These are phyloP conservation scores for Monosporascus sp. DNA, from an alignment of 2,329 filamentous ascomycete species.

Conservation along the genomic window DNA sequence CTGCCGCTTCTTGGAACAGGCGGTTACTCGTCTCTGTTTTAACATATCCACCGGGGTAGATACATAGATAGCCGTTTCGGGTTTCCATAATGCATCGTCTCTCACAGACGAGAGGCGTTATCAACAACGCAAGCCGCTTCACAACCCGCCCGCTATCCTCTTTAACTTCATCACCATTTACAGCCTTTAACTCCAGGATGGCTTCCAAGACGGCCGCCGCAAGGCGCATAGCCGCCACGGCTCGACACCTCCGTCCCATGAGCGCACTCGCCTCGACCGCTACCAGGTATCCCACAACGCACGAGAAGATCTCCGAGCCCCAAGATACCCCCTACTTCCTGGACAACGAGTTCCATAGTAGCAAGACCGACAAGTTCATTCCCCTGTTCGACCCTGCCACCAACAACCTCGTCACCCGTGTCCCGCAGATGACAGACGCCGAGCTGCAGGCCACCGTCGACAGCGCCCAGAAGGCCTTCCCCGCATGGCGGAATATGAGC, in stretches of 20 bases:
- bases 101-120: conserved; percentile 19
- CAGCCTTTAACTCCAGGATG: conserved; percentile 25
- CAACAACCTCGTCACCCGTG: conserved; percentile 78
- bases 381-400: conserved; percentile 79
- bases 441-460: conserved; percentile 72
- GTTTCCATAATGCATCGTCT: conserved; percentile 25
- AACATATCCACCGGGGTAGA: neutral
- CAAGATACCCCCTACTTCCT: conserved; percentile 75
- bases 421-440: conserved; percentile 73
- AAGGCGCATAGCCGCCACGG: conserved; percentile 53
- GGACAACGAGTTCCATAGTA: conserved; percentile 71
- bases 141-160: conserved; percentile 19
- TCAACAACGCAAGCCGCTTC: conserved; percentile 18
- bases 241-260: conserved; percentile 48
- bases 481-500: conserved; percentile 66
- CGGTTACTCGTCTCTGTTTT: neutral
- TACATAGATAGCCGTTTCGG: neutral
- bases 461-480: conserved; percentile 71
- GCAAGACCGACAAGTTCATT: conserved; percentile 66
- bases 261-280: conserved; percentile 50
- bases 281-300: conserved; percentile 62
- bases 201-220: conserved; percentile 35
- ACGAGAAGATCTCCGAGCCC: conserved; percentile 64
- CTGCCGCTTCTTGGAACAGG: too few relatives aligned
- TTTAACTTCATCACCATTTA: conserved; percentile 8